Base-by-base conservation (phyloP, 2,329 filamentous ascomycete species). In the Colletotrichum theobromicola region DNA sequence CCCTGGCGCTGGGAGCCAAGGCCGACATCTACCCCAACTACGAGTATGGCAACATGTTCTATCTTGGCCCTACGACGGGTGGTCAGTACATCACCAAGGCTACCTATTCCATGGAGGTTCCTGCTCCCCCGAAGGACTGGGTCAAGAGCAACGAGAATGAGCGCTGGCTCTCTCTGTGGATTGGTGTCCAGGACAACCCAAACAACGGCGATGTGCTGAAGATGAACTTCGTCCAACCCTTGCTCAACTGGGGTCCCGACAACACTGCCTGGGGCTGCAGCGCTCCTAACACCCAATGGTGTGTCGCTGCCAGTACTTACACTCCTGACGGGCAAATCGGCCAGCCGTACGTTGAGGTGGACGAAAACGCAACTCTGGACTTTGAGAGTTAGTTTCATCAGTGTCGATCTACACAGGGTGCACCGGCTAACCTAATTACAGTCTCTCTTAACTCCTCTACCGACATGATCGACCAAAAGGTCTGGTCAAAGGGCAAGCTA, bases 101-200 rank as follows among this genome's bases (percentile, higher is more conserved):
- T 50, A 76, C 30, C 7, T 78, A 77, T 55, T 71, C 32, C 13
- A 76, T 81, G 68, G 68, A 71, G 34, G 68, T 71, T 26, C 68
- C 68, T 18, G 9, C 35, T 18, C 68, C 50, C n/a, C 68, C 68
- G 15, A 66, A 53, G 21, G 60, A 71, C 62, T 71, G 68, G 68
- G 68, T 71, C 13, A 71, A 60, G 34, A n/a, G 50, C 24, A 63
- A 67, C 15, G 68, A 71, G 61, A 35, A 46, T 10, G 30, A 71
- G 26, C 46, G 68, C 15, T 71, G 61, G 68, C 61, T 66, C 8
- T 71, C 68, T 1, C 62, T 71, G 26, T 71, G 61, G 68, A 66
- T 71, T 16, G 68, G 68, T 24, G 50, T 71, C 7, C 68, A 71
- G 61, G 34, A 71, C 53, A 71, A 71, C 50, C 68, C 68, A 9